Base-by-base conservation (phyloP, 2,329 filamentous ascomycete species). In the Botrytis sinoallii region DNA sequence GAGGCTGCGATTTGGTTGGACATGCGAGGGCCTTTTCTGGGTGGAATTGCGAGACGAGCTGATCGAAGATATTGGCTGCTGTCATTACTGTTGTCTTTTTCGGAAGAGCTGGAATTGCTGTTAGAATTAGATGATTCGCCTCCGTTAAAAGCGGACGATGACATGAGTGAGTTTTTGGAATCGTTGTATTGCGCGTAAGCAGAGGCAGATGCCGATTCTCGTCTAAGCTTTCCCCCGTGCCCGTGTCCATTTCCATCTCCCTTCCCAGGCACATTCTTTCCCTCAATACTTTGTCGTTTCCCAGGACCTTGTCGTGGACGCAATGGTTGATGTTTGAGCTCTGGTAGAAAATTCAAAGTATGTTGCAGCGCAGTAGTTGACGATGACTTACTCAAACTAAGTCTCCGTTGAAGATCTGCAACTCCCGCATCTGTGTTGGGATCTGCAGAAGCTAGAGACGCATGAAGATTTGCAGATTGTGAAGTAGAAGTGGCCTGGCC, bases 311-410 rank as follows among this genome's bases (percentile, higher is more conserved):
- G 80, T 66, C 76, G 48, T 44, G 74, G 76, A 55, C 74, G 77
- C 16, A 85, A 79, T 14, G 83, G 79, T 59, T 84, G 84, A 57
- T 84, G 83, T 59, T 82, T 83, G 7, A 82, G 78, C n/a, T 82
- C 77, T 1, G 84, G 83, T 32, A 82, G 78, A 73, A 82, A 84
- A 70, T 77, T 82, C 22, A 81, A 73, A 68, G 79, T 76, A 68
- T 72, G 44, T 40, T 72, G 48, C 5, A 72, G 25, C 40, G 71
- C 52, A 46, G 63, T 77, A 74, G 38, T 78, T 59, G n/a, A 78
- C 71, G 57, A 77, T 75, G 4, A 77, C 78, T 68, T 78, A 77
- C 20, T 75, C 70, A 44, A 75, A 69, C 71, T 72, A 20, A 72
- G 71, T 32, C 71, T 67, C 14, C 71, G 32, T 48, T 71, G 72